Conservation (phyloP, 768 basidiomycete species). For the Gloeopeniophorella convolvens region DNA sequence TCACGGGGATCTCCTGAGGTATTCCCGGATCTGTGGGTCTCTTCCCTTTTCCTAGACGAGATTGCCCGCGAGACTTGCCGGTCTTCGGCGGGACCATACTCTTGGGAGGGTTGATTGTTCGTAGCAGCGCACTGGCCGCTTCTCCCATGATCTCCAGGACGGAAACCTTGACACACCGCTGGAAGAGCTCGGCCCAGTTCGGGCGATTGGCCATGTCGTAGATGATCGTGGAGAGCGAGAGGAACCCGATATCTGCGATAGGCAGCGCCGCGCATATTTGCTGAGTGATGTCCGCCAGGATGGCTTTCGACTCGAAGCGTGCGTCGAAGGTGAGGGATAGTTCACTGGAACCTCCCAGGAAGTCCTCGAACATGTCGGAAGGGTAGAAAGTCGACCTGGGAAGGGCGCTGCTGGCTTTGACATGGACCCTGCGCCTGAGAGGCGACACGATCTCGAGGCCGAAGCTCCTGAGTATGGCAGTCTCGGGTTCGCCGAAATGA, state of each 20-base stretch:
- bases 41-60: no score
- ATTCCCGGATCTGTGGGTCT: background rate
- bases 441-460: background rate
- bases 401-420: background rate
- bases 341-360: background rate
- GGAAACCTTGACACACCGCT: background rate
- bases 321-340: background rate
- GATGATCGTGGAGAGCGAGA: constrained; percentile 1
- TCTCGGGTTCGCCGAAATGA: background rate
- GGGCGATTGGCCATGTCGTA: background rate
- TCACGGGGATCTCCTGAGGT: no score
- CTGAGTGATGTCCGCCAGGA: background rate
- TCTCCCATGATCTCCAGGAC: background rate
- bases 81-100: no score
- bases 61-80: background rate
- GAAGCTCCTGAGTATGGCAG: constrained; percentile 1
- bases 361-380: background rate
- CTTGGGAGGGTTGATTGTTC: background rate
- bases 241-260: background rate
- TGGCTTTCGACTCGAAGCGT: background rate
- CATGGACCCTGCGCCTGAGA: background rate
- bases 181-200: constrained; percentile 1
- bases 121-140: background rate
- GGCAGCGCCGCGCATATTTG: background rate
- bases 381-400: background rate